Evolutionary conservation across 1,284 basidiomycete genomes (phyloP).

Genomic region (Marasmius sp.): DNA sequence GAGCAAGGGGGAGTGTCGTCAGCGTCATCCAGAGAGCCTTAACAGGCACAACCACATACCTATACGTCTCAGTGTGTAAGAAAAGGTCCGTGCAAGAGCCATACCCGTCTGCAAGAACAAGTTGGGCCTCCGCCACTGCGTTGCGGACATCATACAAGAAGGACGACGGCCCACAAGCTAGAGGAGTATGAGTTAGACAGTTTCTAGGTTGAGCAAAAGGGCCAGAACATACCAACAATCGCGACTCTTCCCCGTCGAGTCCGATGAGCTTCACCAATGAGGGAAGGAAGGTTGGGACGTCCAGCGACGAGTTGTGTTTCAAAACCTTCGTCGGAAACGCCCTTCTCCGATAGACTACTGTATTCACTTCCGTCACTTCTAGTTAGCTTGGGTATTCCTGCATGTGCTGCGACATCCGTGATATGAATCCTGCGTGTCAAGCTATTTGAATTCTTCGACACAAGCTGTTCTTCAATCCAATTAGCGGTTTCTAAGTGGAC

Average conservation of each 20-base stretch:
- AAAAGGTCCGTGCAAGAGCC: conserved; percentile 23
- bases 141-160: conserved; percentile 36
- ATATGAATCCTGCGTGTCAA: conserved; percentile 14
- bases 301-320: conserved; percentile 1
- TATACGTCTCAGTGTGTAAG: conserved; percentile 27
- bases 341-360: background rate
- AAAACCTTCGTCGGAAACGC: background rate
- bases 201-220: background rate
- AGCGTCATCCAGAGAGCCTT: background rate
- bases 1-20: background rate
- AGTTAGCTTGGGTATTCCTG: background rate
- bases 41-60: conserved; percentile 13
- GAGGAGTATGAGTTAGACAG: background rate
- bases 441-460: background rate
- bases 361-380: background rate
- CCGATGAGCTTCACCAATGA: conserved; percentile 19
- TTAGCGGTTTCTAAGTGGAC: conserved; percentile 17
- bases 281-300: conserved; percentile 18
- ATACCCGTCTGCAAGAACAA: conserved; percentile 25
- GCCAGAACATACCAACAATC: conserved; percentile 19
- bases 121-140: conserved; percentile 33
- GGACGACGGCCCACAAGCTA: conserved; percentile 35
- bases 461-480: conserved; percentile 19
- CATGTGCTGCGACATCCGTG: conserved; percentile 9
- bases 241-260: conserved; percentile 16